phyloP scores from a whole-genome alignment of 1,139 yeast genomes.

The Saccharomycopsis crataegensis region DNA sequence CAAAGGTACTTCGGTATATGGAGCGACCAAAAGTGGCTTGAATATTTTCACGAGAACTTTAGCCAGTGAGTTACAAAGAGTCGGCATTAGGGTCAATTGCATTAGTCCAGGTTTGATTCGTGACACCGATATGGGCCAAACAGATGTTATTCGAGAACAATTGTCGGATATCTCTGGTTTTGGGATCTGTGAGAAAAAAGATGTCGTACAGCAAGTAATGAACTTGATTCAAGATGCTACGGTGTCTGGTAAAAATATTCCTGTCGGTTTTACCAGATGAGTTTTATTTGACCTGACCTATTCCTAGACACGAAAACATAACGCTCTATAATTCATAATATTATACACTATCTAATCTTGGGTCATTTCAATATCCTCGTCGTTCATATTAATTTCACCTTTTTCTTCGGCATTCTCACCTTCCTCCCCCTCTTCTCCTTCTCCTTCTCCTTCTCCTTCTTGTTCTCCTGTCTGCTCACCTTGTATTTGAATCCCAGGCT shows the following conservation, averaged over 20 bases:
- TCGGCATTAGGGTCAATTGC: slow-evolving; percentile 51
- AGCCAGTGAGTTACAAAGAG: slow-evolving; percentile 51
- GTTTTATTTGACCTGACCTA: neutral
- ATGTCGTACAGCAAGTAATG: slow-evolving; percentile 25
- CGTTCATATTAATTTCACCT: neutral
- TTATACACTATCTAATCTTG: neutral
- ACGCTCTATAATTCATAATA: neutral
- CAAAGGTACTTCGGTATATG: slow-evolving; percentile 67
- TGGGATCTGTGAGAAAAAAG: slow-evolving; percentile 18
- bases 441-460: neutral
- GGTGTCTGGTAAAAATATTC: slow-evolving; percentile 37
- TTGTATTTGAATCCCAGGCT: neutral
- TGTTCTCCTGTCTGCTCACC: neutral
- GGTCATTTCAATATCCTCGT: neutral
- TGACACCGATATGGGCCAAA: slow-evolving; percentile 63
- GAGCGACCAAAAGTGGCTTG: slow-evolving; percentile 77
- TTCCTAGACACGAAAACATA: neutral
- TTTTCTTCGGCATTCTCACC: neutral
- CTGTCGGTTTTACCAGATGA: slow-evolving; percentile 23
- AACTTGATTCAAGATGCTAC: slow-evolving; percentile 28
- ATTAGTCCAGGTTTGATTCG: slow-evolving; percentile 65
- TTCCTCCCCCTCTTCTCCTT: neutral
- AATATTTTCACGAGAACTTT: slow-evolving; percentile 58
- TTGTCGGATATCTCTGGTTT: neutral
- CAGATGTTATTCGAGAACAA: slow-evolving; percentile 25